Conservation (phyloP, 179 eudicot species). For the Beta lomatogona region DNA sequence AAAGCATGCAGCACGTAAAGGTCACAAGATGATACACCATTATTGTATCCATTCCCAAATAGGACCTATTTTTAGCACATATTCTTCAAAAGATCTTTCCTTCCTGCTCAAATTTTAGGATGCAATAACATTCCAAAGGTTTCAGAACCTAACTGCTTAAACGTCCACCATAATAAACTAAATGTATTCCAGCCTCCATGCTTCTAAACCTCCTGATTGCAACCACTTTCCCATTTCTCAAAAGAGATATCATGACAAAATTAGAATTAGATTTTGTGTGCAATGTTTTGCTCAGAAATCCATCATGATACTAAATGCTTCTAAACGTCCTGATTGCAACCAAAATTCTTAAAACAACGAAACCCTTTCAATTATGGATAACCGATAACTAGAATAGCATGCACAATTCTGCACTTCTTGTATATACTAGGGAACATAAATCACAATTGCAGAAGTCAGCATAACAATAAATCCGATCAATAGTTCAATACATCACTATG, state of each 20-base stretch:
- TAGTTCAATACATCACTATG: background rate
- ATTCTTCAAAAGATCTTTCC: background rate
- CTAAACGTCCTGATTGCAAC: background rate
- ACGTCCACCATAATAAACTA: background rate
- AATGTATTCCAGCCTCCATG: background rate
- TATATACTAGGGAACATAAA: background rate
- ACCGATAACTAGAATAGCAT: background rate
- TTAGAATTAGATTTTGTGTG: background rate
- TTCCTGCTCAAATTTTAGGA: background rate
- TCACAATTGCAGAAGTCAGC: background rate
- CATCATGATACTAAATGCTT: background rate
- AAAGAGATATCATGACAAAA: background rate
- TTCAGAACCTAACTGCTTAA: background rate
- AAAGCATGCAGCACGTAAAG: background rate
- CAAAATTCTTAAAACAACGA: background rate
- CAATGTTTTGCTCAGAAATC: background rate
- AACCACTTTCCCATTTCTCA: background rate
- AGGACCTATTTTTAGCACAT: background rate
- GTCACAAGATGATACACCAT: background rate
- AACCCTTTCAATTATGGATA: background rate
- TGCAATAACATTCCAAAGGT: background rate
- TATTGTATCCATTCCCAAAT: background rate
- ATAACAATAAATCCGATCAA: background rate
- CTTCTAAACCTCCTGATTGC: no score
- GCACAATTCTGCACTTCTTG: background rate